Evolutionary conservation across 2,329 filamentous ascomycete species (phyloP), one percentile per base, ranked within the genome.

Genomic region (Colletotrichum nymphaeae): DNA sequence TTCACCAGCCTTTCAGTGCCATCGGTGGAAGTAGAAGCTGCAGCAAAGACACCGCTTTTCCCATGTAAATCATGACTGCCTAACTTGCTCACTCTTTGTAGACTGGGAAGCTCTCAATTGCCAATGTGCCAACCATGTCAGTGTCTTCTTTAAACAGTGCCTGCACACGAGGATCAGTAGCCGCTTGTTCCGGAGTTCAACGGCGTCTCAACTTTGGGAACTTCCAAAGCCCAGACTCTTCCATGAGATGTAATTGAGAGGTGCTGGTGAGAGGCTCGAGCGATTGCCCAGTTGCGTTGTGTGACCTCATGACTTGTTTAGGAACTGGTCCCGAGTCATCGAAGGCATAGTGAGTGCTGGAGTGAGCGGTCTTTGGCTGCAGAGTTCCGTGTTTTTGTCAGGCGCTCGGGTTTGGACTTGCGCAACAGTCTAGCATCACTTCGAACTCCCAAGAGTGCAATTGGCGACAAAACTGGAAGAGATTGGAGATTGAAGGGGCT

Each of bases 301-400:
- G 55, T 62, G 46, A 68, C 63, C 63, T 62, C 28, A 52, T 63
- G 60, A 53, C 42, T 35, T 63, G 46, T 46, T 16, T 2, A 26
- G 24, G 46, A 53, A 56, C 32, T 22, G 32, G 19, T 56, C 22
- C 22, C 30, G 22, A 16, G 55, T 37, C 63, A 37, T 28, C 12
- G 53, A 42, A 46, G 35, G 69, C 42, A 28, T 19, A 37, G 70
- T 73, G 59, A 46, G 42, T 55, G 62, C 67, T 63, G 67, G 28
- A 62, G 52, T 52, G 28, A 55, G 59, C 30, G 32, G 60, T 56
- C 67, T 63, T 49, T 37, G 63, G 28, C 62, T 26, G 57, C 22
- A 53, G 53, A 49, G 62, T 72, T 67, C 72, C 63, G 63, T 63
- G 35, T 74, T 67, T 72, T 56, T 35, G 58, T 30, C 63, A 72